Base-by-base conservation (phyloP, 768 basidiomycete species). In the Kwoniella botswanensis region DNA sequence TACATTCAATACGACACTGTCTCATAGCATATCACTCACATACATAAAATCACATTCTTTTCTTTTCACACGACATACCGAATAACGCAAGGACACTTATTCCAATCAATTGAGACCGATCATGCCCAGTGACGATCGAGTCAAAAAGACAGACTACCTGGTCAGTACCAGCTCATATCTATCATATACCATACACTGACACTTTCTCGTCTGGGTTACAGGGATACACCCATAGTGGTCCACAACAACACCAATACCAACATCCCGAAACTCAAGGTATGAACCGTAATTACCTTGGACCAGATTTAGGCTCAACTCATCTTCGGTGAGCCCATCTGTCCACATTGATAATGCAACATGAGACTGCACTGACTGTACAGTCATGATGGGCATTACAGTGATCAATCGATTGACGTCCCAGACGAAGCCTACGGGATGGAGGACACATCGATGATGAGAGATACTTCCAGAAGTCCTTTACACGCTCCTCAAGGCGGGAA, bases 201-300 rank as follows among this genome's bases (percentile, higher is more conserved):
- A 26, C 26, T 26, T 26, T 26, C 26, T 26, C 4, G 26, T 26
- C 2, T 26, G 26, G 26, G 26, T 2, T 4, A 26, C 26, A 68
- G 67, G 67, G 67, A n/a, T 62, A 68, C 60, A 60, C 67, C 42
- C 44, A 68, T 41, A 54, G n/a, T 57, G 65, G 57, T 55, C 60
- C 60, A 52, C 58, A 22, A 26, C 56, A 68, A 22, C 68, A 70
- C 7, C 63, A 63, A 41, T 11, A 42, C 2, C 53, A 68, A 41
- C 68, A 70, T 29, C 56, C 68, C 17, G 68, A 70, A 43, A 70
- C 68, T 7, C 63, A 53, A 54, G 52, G 44, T n/a, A 65, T 70
- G 63, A 70, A 57, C 57, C 61, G 67, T 15, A 68, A 72, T 42
- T 72, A 72, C 29, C 71, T 72, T 43, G 71, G 71, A 3, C 62